Evolutionary conservation across 352 stramenopile genomes (phyloP).

Genomic region (Phytophthora syringae): DNA sequence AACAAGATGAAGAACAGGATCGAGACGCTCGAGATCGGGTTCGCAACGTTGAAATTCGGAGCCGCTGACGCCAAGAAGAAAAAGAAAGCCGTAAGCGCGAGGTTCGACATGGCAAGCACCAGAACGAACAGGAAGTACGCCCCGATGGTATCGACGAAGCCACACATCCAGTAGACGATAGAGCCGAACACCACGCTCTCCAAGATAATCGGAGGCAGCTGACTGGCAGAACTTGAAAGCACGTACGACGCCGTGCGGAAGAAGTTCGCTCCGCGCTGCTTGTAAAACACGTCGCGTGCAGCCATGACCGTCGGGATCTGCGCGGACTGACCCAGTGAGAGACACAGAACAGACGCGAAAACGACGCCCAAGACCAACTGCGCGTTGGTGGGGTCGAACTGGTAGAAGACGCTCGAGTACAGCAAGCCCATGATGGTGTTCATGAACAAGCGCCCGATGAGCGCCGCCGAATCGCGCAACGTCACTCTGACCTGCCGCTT

Average conservation of each 20-base stretch:
- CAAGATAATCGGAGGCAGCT: conserved; percentile 41
- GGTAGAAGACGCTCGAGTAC: conserved; percentile 44
- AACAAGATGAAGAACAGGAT: conserved; percentile 35
- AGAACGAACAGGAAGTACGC: conserved; percentile 48
- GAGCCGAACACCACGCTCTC: conserved; percentile 80
- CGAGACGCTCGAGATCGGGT: conserved; percentile 22
- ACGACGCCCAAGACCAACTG: conserved; percentile 71
- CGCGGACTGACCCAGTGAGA: conserved; percentile 64
- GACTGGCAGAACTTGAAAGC: conserved; percentile 39
- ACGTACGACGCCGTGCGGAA: conserved; percentile 76
- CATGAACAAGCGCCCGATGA: conserved; percentile 41
- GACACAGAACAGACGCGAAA: conserved; percentile 73
- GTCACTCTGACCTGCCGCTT: conserved; percentile 45
- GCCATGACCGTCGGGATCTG: conserved; percentile 75
- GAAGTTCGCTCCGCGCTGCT: conserved; percentile 81
- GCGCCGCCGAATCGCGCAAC: conserved; percentile 39
- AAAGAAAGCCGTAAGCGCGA: conserved; percentile 31
- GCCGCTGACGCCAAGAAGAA: conserved; percentile 25
- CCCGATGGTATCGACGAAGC: conserved; percentile 27
- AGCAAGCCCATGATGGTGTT: conserved; percentile 48
- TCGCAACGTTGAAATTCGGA: conserved; percentile 31
- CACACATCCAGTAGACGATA: conserved; percentile 87
- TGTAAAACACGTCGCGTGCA: conserved; percentile 72
- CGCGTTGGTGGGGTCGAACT: conserved; percentile 40
- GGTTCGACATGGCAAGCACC: conserved; percentile 42